Conservation (phyloP, 179 eudicot species). For the Spinacia oleracea region DNA sequence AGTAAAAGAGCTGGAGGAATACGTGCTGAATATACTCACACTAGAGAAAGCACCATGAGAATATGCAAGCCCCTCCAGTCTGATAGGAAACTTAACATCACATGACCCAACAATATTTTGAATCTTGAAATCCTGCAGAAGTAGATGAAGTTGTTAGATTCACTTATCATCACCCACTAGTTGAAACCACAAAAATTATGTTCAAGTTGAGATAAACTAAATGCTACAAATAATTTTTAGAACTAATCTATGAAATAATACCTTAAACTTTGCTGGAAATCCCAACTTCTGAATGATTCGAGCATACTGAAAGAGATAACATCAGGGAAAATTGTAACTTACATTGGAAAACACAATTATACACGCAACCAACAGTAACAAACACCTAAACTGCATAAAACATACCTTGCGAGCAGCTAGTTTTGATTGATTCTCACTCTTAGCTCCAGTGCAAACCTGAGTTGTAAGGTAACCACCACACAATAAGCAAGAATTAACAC, state of each 20-base stretch:
- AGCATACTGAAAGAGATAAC: conserved; percentile 58
- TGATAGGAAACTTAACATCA: conserved; percentile 83
- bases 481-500: conserved; percentile 1
- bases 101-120: conserved; percentile 90
- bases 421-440: conserved; percentile 79
- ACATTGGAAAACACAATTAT: not conserved
- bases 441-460: conserved; percentile 96
- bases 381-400: not conserved
- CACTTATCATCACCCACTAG: not conserved
- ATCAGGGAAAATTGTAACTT: not conserved
- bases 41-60: conserved; percentile 81
- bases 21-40: conserved; percentile 41
- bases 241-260: conserved; percentile 16
- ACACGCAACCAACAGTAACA: not conserved
- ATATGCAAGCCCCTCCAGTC: conserved; percentile 82
- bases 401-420: conserved; percentile 76
- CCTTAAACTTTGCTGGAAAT: conserved; percentile 83
- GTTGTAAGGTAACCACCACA: conserved; percentile 1
- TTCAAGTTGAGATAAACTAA: not conserved
- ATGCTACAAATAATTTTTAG: not conserved
- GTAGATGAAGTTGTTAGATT: not conserved
- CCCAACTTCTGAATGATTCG: conserved; percentile 89
- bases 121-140: conserved; percentile 72
- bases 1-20: not conserved
- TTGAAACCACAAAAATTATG: not conserved